Evolutionary conservation across 495 filamentous ascomycete species (phyloP), one percentile per base, ranked within the genome.

Genomic region (Lasiosphaeria hispida): DNA sequence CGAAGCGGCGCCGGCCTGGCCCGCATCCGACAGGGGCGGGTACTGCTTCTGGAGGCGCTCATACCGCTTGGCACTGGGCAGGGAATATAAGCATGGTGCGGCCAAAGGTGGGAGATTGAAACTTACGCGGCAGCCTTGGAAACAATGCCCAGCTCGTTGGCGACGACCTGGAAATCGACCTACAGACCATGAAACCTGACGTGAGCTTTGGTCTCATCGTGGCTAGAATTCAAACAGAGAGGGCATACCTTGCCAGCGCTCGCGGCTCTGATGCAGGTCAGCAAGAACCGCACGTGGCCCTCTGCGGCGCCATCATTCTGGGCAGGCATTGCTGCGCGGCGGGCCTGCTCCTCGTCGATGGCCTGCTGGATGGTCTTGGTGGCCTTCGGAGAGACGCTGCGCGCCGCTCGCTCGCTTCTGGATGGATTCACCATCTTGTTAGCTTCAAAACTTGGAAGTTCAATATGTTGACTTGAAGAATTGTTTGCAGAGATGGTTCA

Each of bases 51-150:
- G 74, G 41, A 88, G 76, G 2, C 85, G 78, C 70, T 85, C 82
- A 58, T 85, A 88, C 48, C 85, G 77, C 65, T 87, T 87, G 13
- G 84, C 82, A 1, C 85, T 87, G 48, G 52, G 13, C 41, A 33
- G 17, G 15, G 34, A 36, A 36, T 34, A 35, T 34, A 35, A 18
- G 48, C 6, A 55, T n/a, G 14, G 3, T 39, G 11, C n/a, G n/a
- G 11, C 35, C 19, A 19, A 11, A 15, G 23, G 11, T 59, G 53
- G 59, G 43, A 38, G 34, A 33, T 51, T 13, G 18, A 39, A 47
- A 80, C 87, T 77, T 79, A 89, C 86, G 86, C 85, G 6, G 87
- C 87, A 15, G 80, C 84, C 62, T 85, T 85, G 65, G 64, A 76
- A 9, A 86, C 76, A 48, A 89, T 86, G 18, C 69, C 66, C 23